Evolutionary conservation across 2,329 filamentous ascomycete genomes (phyloP), one percentile per base, ranked within the genome.

Genomic region (Taxawa tesnikishii): DNA sequence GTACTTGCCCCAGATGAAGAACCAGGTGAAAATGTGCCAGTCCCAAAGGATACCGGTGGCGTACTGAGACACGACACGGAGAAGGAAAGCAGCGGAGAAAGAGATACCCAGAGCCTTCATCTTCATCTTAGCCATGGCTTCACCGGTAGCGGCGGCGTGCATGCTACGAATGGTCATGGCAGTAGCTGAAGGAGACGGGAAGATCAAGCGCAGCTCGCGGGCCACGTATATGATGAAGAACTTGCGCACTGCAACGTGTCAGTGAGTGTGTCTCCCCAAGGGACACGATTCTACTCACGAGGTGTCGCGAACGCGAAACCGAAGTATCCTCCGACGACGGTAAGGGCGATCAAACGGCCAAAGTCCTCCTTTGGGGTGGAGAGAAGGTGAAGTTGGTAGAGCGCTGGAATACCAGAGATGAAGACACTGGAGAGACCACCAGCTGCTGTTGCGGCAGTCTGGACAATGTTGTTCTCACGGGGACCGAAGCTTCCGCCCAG

Each of bases 171-270:
- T 75, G 3, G 70, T 70, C 49, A 74, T 60, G 9, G 70, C 70
- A 3, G 70, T 72, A 5, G 72, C 72, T 14, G 69, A 71, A 0
- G 70, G 55, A 1, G 69, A 66, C 3, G 71, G 71, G 50, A 75
- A 75, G 33, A 74, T 60, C 25, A 75, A 58, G 33, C 63, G 65
- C 16, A 74, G 55, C 49, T 75, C 68, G 6, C 69, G 60, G 2
- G 68, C 69, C 7, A 75, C 68, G 35, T 73, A 69, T 48, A 77
- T 67, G 48, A 78, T 67, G 56, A 76, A 78, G 56, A 78, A 77
- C 46, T 74, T 75, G 34, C 74, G 68, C 25, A 41, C 26, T 27
- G 19, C n/a, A 23, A 23, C 8, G n/a, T 13, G 12, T 27, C 13
- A 27, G 26, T 9, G 8, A 6, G 9, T 18, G 12, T 4, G 11